Evolutionary conservation across 208 protist genomes (phyloP), one percentile per base, ranked within the genome.

Genomic region (Lotmaria passim): DNA sequence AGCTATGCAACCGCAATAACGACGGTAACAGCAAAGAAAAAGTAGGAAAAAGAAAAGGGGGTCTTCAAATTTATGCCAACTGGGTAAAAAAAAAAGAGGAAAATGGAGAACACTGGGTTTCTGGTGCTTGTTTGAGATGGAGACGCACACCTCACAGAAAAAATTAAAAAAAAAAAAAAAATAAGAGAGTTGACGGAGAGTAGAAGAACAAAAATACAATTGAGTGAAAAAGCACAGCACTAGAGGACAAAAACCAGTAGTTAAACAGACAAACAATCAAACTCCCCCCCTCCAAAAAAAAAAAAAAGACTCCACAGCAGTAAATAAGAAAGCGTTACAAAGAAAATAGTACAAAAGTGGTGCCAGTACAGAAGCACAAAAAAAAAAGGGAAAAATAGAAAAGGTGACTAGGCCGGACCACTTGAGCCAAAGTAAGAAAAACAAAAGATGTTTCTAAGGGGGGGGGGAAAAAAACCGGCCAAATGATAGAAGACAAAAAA

Each of bases 261-360:
- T 47, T 31, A 26, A 30, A 61, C 31, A 61, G 0, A 61, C 47
- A 53, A 28, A 53, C 47, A 53, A 7, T 24, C 47, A 53, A 21
- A 30, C 47, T n/a, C n/a, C n/a, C n/a, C n/a, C n/a, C n/a, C n/a
- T 17, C 17, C 41, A 39, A 59, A 39, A 39, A 52, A 52, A 59
- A 39, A 39, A 19, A n/a, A 59, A 48, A 44, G 31, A 38, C n/a
- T 39, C 14, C 7, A n/a, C 15, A 28, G n/a, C 10, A 39, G 7
- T 30, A 10, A 23, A 41, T 7, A 12, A 7, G 10, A 12, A 41
- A 12, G 12, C 12, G 36, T 41, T 12, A 15, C 19, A 47, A 63
- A 44, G 34, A 19, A 44, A 58, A 41, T 7, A 41, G 39, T n/a
- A n/a, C n/a, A n/a, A n/a, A n/a, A n/a, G n/a, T n/a, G n/a, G n/a